phyloP scores from a whole-genome alignment of 192 early-diverging fungal genomes.

The Backusella morwellensis region DNA sequence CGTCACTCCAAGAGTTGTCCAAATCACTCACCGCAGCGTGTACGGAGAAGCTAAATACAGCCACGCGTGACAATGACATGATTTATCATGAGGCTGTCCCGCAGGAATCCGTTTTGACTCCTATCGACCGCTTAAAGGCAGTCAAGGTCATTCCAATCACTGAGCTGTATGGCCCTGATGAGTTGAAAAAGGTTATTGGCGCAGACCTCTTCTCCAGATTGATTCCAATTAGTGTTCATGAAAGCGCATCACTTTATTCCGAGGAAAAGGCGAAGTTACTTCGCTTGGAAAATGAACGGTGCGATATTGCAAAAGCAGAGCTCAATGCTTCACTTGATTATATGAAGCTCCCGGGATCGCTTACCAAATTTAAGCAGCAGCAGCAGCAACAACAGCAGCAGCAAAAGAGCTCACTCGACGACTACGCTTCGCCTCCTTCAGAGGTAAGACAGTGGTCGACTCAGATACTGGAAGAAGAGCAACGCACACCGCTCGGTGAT shows the following conservation, averaged over 20 bases:
- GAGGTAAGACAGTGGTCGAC: slow-evolving; percentile 64
- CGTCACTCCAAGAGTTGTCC: slow-evolving; percentile 72
- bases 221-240: slow-evolving; percentile 92
- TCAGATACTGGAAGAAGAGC: slow-evolving; percentile 60
- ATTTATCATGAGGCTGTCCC: slow-evolving; percentile 92
- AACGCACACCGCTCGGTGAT: slow-evolving; percentile 48
- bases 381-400: slow-evolving; percentile 27
- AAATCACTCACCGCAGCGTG: slow-evolving; percentile 62
- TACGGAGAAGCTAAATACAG: slow-evolving; percentile 66
- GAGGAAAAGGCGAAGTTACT: slow-evolving; percentile 96
- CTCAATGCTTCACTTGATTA: slow-evolving; percentile 79
- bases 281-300: slow-evolving; percentile 73
- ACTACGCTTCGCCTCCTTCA: slow-evolving; percentile 52
- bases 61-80: slow-evolving; percentile 91
- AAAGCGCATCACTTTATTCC: slow-evolving; percentile 90
- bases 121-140: slow-evolving; percentile 84
- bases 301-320: slow-evolving; percentile 82
- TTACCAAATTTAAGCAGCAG: slow-evolving; percentile 73
- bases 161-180: slow-evolving; percentile 67
- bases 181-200: slow-evolving; percentile 85
- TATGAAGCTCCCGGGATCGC: slow-evolving; percentile 78
- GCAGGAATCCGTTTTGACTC: slow-evolving; percentile 69
- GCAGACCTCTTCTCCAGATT: slow-evolving; percentile 85
- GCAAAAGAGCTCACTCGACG: slow-evolving; percentile 37
- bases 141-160: slow-evolving; percentile 77